A percentile compares a stretch with the other conserved stretches of the same genome.
These are phyloP conservation scores for Hura crepitans DNA, from an alignment of 441 rosid genomes.

Conservation along the genomic window DNA sequence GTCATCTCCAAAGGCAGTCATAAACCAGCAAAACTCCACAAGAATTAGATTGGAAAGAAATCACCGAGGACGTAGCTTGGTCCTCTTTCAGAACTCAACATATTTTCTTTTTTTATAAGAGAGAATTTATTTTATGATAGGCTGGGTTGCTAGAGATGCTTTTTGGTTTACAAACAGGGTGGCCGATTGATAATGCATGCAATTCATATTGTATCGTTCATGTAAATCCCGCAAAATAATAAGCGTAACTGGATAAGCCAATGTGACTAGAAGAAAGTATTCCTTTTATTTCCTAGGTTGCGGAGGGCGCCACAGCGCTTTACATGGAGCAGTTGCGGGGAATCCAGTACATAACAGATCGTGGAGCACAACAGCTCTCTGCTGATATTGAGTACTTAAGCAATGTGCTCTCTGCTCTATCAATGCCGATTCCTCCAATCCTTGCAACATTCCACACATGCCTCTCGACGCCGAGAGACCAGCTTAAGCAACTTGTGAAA, in stretches of 20 bases:
- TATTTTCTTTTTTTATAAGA: too few relatives aligned
- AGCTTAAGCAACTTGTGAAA: conserved; percentile 64
- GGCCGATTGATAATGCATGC: conserved; percentile 1
- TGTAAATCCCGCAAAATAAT: too few relatives aligned
- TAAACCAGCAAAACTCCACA: background rate
- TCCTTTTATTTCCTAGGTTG: conserved; percentile 42
- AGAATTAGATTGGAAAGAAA: background rate
- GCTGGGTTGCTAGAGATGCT: background rate
- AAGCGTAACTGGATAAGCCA: background rate
- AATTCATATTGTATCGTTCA: background rate
- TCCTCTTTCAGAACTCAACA: background rate
- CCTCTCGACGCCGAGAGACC: conserved; percentile 74
- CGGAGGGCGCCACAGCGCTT: conserved; percentile 89
- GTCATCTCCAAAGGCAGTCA: background rate
- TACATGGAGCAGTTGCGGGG: conserved; percentile 96
- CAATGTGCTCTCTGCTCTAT: conserved; percentile 88
- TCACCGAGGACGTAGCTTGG: background rate
- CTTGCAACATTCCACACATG: conserved; percentile 85
- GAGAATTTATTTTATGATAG: background rate
- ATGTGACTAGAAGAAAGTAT: background rate
- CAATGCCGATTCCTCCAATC: conserved; percentile 74
- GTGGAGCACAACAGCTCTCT: conserved; percentile 83
- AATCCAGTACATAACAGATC: conserved; percentile 76
- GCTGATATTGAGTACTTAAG: conserved; percentile 92
- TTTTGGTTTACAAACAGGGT: background rate